A percentile compares a stretch with the other conserved stretches of the same genome.
Conservation (phyloP, 805 yeast genomes). For the Brettanomyces sp. region DNA sequence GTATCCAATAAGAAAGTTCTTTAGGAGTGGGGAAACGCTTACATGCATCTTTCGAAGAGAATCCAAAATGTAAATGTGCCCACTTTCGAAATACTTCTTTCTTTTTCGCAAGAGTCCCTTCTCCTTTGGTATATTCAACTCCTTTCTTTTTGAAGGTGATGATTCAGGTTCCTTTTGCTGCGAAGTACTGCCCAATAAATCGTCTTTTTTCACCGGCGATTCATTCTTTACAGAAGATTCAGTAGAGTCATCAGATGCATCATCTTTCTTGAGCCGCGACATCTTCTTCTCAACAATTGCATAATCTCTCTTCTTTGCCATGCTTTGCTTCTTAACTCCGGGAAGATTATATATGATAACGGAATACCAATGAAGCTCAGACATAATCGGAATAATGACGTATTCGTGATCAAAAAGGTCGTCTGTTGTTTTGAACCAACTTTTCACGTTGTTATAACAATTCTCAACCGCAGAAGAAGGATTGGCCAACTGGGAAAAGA, state of each 20-base stretch:
- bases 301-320: neutral
- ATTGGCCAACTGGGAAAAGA: slow-evolving; percentile 53
- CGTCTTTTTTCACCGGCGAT: too few relatives aligned
- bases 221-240: neutral
- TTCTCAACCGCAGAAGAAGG: slow-evolving; percentile 14
- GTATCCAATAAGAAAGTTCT: slow-evolving; percentile 52
- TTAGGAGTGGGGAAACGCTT: slow-evolving; percentile 42
- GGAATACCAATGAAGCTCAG: slow-evolving; percentile 80
- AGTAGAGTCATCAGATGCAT: neutral
- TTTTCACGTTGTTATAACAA: slow-evolving; percentile 54
- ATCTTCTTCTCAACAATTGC: neutral
- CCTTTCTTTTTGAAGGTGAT: too few relatives aligned
- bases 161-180: too few relatives aligned
- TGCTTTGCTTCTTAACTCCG: neutral
- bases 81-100: slow-evolving; percentile 13
- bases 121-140: slow-evolving; percentile 1
- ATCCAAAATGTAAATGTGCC: slow-evolving; percentile 57
- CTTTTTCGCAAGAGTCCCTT: neutral
- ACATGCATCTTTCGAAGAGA: slow-evolving; percentile 58
- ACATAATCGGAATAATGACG: slow-evolving; percentile 75
- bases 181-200: too few relatives aligned
- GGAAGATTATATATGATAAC: slow-evolving; percentile 38
- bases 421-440: slow-evolving; percentile 73
- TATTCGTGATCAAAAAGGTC: slow-evolving; percentile 42
- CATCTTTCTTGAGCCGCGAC: neutral